Conservation (phyloP, 345 rosid genomes). For the Geranium brycei region DNA sequence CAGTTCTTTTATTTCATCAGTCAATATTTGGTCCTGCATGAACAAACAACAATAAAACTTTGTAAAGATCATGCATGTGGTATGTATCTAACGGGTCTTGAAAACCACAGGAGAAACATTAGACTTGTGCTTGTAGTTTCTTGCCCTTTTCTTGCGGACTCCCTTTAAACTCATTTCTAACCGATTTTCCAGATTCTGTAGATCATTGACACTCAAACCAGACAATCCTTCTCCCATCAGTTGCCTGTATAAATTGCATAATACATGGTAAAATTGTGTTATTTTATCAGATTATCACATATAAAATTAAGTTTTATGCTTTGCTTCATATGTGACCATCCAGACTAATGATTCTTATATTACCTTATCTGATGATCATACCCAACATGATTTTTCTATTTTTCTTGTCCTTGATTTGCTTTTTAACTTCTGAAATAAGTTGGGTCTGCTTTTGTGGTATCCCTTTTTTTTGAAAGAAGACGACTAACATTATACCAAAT, state of each 20-base stretch:
- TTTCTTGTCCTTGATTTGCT: too few species aligned
- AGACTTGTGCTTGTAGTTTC: not conserved
- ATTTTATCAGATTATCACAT: too few species aligned
- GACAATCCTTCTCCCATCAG: slow-evolving; percentile 78
- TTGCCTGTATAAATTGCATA: slow-evolving; percentile 26
- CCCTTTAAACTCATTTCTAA: slow-evolving; percentile 42
- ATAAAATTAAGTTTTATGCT: not conserved
- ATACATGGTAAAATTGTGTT: not conserved
- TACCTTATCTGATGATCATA: too few species aligned
- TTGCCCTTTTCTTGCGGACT: slow-evolving; percentile 53
- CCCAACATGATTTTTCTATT: too few species aligned
- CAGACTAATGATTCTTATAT: too few species aligned
- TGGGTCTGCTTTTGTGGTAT: too few species aligned
- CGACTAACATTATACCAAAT: too few species aligned
- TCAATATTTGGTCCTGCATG: slow-evolving; percentile 45
- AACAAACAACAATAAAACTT: not conserved
- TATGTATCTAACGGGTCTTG: not conserved
- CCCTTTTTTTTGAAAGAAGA: too few species aligned
- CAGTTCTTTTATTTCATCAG: slow-evolving; percentile 46
- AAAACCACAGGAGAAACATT: not conserved
- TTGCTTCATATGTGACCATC: not conserved
- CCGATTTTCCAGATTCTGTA: slow-evolving; percentile 58
- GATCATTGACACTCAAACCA: slow-evolving; percentile 43
- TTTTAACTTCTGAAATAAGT: too few species aligned
- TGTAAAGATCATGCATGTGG: not conserved